Conservation (phyloP, 2,329 filamentous ascomycete species). For the Trichoderma hamatum region DNA sequence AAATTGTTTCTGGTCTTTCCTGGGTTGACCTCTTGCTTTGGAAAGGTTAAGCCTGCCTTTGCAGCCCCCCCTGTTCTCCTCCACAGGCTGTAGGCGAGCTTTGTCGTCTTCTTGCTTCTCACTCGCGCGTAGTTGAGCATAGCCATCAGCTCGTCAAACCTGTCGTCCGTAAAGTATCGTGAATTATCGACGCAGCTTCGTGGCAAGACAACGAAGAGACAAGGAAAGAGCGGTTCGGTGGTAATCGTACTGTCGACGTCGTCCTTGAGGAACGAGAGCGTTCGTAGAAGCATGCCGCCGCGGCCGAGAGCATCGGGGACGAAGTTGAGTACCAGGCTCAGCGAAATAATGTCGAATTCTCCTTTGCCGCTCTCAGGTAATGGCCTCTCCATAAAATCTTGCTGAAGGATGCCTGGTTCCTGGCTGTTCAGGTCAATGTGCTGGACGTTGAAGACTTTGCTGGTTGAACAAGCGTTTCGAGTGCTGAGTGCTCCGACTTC, state of each 20-base stretch:
- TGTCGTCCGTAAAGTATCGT: constrained; percentile 77
- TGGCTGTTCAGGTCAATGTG: constrained; percentile 93
- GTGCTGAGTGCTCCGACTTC: constrained; percentile 89
- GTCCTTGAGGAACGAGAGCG: constrained; percentile 66
- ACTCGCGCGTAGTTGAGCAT: constrained; percentile 71
- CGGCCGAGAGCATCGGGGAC: constrained; percentile 75
- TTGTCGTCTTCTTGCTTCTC: constrained; percentile 73
- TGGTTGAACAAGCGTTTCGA: constrained; percentile 79
- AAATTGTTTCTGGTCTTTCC: constrained; percentile 88
- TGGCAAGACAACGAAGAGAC: constrained; percentile 86
- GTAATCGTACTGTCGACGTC: constrained; percentile 27
- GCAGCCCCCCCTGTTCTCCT: constrained; percentile 45
- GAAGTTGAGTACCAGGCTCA: constrained; percentile 93
- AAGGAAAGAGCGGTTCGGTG: constrained; percentile 56
- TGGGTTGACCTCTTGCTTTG: constrained; percentile 75
- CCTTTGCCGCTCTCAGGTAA: constrained; percentile 65
- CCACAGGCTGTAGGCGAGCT: constrained; percentile 92
- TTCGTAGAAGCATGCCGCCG: constrained; percentile 83
- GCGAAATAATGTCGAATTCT: constrained; percentile 84
- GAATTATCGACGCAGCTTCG: constrained; percentile 88
- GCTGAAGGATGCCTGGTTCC: constrained; percentile 75
- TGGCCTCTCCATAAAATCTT: constrained; percentile 92
- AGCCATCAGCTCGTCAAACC: constrained; percentile 72
- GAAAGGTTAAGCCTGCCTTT: constrained; percentile 32
- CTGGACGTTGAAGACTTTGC: constrained; percentile 69